Base-by-base conservation (phyloP, 768 basidiomycete species). In the Trametes cingulata region DNA sequence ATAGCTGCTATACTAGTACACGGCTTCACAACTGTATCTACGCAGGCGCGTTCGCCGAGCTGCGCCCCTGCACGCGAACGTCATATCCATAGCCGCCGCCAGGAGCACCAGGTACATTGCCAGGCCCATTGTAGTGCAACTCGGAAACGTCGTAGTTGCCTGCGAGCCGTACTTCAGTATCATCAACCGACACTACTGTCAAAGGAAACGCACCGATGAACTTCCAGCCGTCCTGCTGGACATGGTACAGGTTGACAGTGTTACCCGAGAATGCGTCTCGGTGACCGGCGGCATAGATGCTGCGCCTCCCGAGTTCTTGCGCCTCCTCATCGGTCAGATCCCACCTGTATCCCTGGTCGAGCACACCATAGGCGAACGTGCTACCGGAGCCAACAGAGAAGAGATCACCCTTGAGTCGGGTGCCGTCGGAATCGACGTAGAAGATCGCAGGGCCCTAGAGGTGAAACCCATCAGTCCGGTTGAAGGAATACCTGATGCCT, bases 361-460 rank as follows among this genome's bases (percentile, higher is more conserved):
- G 82, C 1, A 98, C 93, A 81, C 97, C 96, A 69, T 98, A 98
- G n/a, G 97, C 97, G 67, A 95, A 97, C 7, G 97, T 98, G 72
- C 91, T 93, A 69, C 97, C 97, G 3, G 96, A 98, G 27, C 97
- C 97, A 36, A 99, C 97, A 6, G 95, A 97, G 80, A 99, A 99
- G n/a, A 98, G 74, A 73, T 99, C 87, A 51, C 97, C 97, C 72
- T 95, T 96, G 49, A 98, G 80, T 29, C 97, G 89, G 7, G 93
- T 90, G 43, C 97, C 97, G 67, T 98, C 97, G 5, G 92, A 95
- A 75, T 99, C 97, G 52, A 99, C 97, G 72, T 98, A 98, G 78
- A 95, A 98, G 25, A 99, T 80, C 20, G 93, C 85, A 19, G 95
- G 95, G 0, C 95, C 97, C 87, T 92, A 70, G 14, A 15, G 22